Percentiles rank a stretch among this genome's conserved stretches.
Conservation (phyloP, 225 moss, liverwort and hornwort species). For the Pseudisothecium myosuroides region DNA sequence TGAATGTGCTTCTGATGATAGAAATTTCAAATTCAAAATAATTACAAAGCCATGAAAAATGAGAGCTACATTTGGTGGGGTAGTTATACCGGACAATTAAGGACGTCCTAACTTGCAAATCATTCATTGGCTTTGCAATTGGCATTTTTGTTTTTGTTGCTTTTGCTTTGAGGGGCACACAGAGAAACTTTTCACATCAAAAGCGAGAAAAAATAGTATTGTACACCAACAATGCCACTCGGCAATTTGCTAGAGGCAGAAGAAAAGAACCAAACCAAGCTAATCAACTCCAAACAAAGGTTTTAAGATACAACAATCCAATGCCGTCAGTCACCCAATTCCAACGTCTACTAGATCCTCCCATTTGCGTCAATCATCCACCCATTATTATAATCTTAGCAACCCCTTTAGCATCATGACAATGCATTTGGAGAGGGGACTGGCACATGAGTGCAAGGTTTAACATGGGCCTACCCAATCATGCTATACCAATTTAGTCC, state of each 20-base stretch:
- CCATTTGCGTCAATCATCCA: not conserved
- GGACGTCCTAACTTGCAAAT: not conserved
- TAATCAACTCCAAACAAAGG: accelerated
- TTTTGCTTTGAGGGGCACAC: accelerated
- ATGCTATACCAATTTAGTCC: not conserved
- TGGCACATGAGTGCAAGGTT: accelerated
- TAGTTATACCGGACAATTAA: not conserved
- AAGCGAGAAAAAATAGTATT: not conserved
- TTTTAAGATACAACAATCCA: too few species aligned
- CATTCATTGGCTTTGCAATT: not conserved
- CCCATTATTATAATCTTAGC: not conserved
- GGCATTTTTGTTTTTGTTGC: too few species aligned
- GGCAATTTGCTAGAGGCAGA: accelerated
- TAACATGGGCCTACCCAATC: not conserved
- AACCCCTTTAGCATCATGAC: not conserved
- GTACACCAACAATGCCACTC: not conserved
- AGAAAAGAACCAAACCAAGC: not conserved
- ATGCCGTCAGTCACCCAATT: too few species aligned
- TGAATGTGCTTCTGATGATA: not conserved
- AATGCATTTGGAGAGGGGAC: not conserved
- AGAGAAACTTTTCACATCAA: not conserved
- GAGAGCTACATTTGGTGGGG: too few species aligned
- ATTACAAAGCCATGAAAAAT: accelerated
- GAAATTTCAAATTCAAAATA: not conserved
- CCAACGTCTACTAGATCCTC: too few species aligned